These are phyloP conservation scores for Lactifluus piperatus DNA, from an alignment of 768 basidiomycete species.

Conservation along the genomic window DNA sequence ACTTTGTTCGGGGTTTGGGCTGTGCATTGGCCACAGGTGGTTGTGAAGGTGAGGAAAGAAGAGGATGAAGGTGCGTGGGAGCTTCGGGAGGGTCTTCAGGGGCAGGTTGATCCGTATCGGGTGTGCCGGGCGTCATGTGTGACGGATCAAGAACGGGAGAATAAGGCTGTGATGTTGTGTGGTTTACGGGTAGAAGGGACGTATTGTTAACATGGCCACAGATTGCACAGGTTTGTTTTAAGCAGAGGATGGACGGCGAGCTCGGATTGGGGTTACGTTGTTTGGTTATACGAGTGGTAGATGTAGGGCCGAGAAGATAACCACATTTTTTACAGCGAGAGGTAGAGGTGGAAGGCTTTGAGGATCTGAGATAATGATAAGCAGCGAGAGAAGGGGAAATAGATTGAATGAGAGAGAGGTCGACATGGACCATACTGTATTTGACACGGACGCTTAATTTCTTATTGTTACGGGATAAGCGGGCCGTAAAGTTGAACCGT, in stretches of 20 bases:
- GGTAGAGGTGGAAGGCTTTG: constrained; percentile 17
- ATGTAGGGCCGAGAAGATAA: constrained; percentile 34
- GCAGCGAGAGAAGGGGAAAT: constrained; percentile 54
- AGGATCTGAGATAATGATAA: constrained; percentile 42
- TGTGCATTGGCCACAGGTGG: background rate
- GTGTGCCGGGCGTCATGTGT: background rate
- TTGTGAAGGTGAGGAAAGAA: background rate
- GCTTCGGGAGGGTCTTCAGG: background rate
- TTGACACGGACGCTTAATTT: background rate
- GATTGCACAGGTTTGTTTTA: constrained; percentile 21
- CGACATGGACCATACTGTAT: constrained; percentile 12
- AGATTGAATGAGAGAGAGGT: constrained; percentile 40
- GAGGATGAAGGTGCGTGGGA: background rate
- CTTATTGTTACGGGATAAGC: constrained; percentile 4
- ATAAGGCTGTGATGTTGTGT: background rate
- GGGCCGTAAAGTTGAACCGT: background rate
- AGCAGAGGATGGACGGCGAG: background rate
- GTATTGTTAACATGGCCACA: constrained; percentile 26
- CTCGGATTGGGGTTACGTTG: constrained; percentile 11
- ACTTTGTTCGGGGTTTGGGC: background rate
- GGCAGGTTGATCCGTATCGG: background rate
- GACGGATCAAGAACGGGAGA: background rate
- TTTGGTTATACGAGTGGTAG: constrained; percentile 25
- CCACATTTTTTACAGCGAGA: constrained; percentile 50
- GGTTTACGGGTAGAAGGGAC: constrained; percentile 18